A percentile compares a stretch with the other conserved stretches of the same genome.
Evolutionary conservation across 2,329 filamentous ascomycete species (phyloP).

Genomic region (Penicillium verrucosum): DNA sequence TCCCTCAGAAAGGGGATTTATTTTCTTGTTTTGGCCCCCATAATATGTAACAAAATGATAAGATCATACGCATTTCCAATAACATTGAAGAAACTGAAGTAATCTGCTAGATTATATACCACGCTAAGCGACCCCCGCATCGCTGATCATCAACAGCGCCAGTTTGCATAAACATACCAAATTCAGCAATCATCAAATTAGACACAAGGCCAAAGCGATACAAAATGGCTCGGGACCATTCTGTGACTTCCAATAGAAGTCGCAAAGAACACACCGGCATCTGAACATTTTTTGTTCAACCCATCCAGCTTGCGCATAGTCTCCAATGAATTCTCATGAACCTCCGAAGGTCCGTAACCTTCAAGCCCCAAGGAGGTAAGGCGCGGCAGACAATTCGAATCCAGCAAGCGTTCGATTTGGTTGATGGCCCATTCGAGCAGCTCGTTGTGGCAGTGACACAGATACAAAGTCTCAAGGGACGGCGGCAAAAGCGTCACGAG

Average conservation of each 20-base stretch:
- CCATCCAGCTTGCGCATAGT: background rate
- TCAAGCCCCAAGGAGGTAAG: conserved; percentile 1
- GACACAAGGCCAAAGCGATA: background rate
- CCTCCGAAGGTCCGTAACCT: background rate
- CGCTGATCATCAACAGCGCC: background rate
- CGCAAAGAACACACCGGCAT: background rate
- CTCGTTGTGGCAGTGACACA: background rate
- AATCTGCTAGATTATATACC: background rate
- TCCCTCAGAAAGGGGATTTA: too few species aligned
- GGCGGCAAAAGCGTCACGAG: background rate
- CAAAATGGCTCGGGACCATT: background rate
- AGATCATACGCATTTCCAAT: background rate
- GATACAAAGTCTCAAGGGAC: background rate
- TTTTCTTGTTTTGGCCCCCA: background rate
- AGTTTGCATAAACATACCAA: background rate
- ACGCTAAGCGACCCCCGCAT: background rate
- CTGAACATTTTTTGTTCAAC: background rate
- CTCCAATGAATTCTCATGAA: background rate
- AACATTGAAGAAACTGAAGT: background rate
- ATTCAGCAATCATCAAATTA: background rate
- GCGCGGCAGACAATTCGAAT: background rate
- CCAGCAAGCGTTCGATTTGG: background rate
- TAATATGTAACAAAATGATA: background rate
- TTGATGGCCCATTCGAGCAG: background rate
- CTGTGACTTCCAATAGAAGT: background rate